phyloP scores from a whole-genome alignment of 768 basidiomycete species.

The Tylopilus felleus region DNA sequence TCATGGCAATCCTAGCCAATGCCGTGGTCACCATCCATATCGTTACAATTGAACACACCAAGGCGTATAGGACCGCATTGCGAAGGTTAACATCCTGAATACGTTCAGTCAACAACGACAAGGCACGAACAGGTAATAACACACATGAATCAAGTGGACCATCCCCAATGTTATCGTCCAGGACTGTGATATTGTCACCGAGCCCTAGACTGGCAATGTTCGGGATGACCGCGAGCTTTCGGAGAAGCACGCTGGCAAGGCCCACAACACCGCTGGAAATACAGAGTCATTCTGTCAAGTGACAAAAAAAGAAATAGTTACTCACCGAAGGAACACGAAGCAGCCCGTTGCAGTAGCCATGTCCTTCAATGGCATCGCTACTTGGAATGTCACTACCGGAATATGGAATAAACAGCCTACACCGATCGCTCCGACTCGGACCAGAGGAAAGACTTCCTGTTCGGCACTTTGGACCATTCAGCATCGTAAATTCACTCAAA shows the following conservation, averaged over 20 bases:
- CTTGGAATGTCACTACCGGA: conserved; percentile 6
- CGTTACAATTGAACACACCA: conserved; percentile 54
- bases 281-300: not conserved
- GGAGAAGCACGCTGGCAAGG: conserved; percentile 50
- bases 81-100: conserved; percentile 48
- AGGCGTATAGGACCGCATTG: conserved; percentile 53
- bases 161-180: conserved; percentile 45
- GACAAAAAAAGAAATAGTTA: not conserved
- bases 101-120: not conserved
- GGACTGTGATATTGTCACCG: conserved; percentile 38
- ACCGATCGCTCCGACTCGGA: conserved; percentile 25
- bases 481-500: not conserved
- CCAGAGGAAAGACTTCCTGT: conserved; percentile 61
- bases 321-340: conserved; percentile 64
- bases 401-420: too few relatives aligned
- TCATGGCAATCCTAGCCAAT: conserved; percentile 48
- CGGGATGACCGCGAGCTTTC: conserved; percentile 33
- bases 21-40: conserved; percentile 69
- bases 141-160: conserved; percentile 31
- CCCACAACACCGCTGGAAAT: conserved; percentile 61
- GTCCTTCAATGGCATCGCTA: conserved; percentile 73
- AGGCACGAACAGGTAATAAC: not conserved
- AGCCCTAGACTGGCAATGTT: conserved; percentile 19
- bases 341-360: conserved; percentile 81
- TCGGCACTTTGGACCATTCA: conserved; percentile 42